Conservation (phyloP, 2,329 filamentous ascomycete genomes). For the Ophiostoma perfectum region DNA sequence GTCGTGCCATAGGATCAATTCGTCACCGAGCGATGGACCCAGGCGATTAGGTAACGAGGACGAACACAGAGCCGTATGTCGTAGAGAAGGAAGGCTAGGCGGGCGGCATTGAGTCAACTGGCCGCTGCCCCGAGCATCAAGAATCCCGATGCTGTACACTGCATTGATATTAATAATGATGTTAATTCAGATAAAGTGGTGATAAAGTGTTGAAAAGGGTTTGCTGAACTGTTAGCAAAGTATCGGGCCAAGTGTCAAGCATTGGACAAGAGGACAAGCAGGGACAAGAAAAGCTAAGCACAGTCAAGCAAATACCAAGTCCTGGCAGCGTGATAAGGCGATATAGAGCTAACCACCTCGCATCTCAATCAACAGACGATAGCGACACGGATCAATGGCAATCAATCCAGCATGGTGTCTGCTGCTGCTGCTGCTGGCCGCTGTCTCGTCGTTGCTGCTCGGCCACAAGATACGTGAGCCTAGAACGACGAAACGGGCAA, state of each 20-base stretch:
- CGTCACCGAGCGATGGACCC: constrained; percentile 19
- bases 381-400: too few species aligned
- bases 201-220: too few species aligned
- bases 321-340: not conserved
- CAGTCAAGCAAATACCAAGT: not conserved
- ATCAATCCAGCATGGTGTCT: too few species aligned
- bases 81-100: too few species aligned
- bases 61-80: too few species aligned
- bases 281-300: not conserved
- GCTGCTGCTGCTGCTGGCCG: too few species aligned
- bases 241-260: too few species aligned
- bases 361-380: too few species aligned
- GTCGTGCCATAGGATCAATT: constrained; percentile 25
- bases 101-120: too few species aligned
- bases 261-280: not conserved
- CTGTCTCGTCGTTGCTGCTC: not conserved
- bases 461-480: not conserved
- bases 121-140: too few species aligned
- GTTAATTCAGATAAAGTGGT: not conserved
- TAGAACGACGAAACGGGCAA: not conserved
- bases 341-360: too few species aligned
- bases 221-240: too few species aligned
- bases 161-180: not conserved
- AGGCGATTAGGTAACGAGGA: not conserved
- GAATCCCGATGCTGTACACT: not conserved